Evolutionary conservation across 208 protist species (phyloP).

Genomic region (Crithidia thermophila): DNA sequence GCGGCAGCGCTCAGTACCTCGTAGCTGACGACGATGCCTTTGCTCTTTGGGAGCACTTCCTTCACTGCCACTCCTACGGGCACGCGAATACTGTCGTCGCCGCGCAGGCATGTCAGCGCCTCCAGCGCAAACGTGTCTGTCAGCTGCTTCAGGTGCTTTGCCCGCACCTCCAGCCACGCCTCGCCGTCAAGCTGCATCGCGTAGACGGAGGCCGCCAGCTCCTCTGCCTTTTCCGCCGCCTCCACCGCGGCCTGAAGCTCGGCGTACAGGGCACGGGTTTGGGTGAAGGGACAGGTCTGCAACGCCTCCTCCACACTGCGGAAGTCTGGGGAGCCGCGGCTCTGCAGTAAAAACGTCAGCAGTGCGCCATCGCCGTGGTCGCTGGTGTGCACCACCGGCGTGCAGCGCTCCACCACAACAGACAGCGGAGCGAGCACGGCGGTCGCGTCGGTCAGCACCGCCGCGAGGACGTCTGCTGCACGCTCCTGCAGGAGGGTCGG

Average conservation of each 20-base stretch:
- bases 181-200: conserved; percentile 12
- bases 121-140: conserved; percentile 27
- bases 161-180: conserved; percentile 17
- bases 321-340: background rate
- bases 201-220: background rate
- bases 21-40: conserved; percentile 15
- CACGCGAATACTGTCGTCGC: background rate
- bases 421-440: background rate
- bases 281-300: conserved; percentile 6
- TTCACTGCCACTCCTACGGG: conserved; percentile 8
- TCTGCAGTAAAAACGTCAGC: conserved; percentile 16
- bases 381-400: background rate
- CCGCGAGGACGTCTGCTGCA: conserved; percentile 2
- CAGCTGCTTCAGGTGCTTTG: conserved; percentile 4
- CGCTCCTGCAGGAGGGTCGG: conserved; percentile 2
- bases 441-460: conserved; percentile 3
- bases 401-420: background rate
- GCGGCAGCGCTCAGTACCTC: conserved; percentile 2
- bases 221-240: background rate
- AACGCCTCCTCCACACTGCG: conserved; percentile 1
- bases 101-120: conserved; percentile 21
- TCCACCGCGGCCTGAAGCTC: background rate
- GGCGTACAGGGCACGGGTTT: background rate
- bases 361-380: background rate
- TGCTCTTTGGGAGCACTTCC: background rate